Evolutionary conservation across 345 rosid genomes (phyloP).

Genomic region (Abelmoschus esculentus): DNA sequence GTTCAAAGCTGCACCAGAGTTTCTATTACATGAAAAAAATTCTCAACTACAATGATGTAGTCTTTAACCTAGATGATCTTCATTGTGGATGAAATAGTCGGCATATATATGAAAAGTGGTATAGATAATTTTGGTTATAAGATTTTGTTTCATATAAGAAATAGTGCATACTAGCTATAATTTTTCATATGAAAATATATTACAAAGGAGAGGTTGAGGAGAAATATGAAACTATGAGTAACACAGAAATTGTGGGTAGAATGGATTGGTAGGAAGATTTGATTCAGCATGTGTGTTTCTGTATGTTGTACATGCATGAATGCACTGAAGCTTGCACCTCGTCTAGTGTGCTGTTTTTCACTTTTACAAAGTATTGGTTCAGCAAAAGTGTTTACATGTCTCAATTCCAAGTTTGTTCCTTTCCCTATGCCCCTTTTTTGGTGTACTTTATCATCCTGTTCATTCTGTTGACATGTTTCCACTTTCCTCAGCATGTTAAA

Average conservation of each 20-base stretch:
- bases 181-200: not conserved
- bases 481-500: not conserved
- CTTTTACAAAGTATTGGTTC: not conserved
- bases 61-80: not conserved
- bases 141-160: not conserved
- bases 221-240: not conserved
- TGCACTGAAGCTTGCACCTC: not conserved
- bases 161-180: not conserved
- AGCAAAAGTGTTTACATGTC: not conserved
- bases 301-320: not conserved
- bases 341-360: not conserved
- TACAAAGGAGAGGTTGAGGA: not conserved
- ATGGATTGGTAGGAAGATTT: not conserved
- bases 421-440: not conserved
- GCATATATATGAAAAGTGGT: not conserved
- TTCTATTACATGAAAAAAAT: not conserved
- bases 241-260: not conserved
- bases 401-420: not conserved
- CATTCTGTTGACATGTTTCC: not conserved
- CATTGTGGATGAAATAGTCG: constrained; percentile 1
- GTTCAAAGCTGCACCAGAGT: not conserved
- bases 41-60: not conserved
- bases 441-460: not conserved
- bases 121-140: not conserved
- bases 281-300: not conserved